Evolutionary conservation across 1,284 basidiomycete genomes (phyloP).

Genomic region (Ceratobasidium sp.): DNA sequence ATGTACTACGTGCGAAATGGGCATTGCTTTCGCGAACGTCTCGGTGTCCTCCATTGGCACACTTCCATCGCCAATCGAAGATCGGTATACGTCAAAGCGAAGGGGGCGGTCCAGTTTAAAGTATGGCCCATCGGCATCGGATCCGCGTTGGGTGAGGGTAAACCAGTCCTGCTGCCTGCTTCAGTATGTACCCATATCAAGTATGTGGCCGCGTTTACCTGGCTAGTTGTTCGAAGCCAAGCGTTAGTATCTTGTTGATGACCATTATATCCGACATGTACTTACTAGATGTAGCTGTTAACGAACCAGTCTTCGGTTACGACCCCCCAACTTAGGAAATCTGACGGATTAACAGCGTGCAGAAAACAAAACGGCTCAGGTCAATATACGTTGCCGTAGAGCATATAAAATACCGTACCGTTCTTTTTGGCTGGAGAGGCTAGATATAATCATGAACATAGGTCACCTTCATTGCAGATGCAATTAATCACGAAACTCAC

Average conservation of each 20-base stretch:
- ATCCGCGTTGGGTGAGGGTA: slow-evolving; percentile 23
- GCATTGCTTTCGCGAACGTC: slow-evolving; percentile 40
- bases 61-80: slow-evolving; percentile 35
- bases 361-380: too few relatives aligned
- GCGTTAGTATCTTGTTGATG: background rate
- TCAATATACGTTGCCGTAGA: background rate
- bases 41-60: slow-evolving; percentile 30
- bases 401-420: background rate
- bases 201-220: background rate
- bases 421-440: slow-evolving; percentile 31
- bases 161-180: slow-evolving; percentile 35
- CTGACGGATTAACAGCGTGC: background rate
- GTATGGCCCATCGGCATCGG: slow-evolving; percentile 20
- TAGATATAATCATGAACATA: background rate
- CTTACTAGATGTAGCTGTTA: slow-evolving; percentile 42
- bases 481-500: background rate
- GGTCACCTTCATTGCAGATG: background rate
- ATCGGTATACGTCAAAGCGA: slow-evolving; percentile 41
- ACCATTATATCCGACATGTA: background rate
- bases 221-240: background rate
- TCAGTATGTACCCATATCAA: background rate
- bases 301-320: slow-evolving; percentile 31
- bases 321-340: slow-evolving; percentile 39
- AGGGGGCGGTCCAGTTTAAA: slow-evolving; percentile 39
- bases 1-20: slow-evolving; percentile 36